phyloP scores from a whole-genome alignment of 2,329 filamentous ascomycete species.

The Diaporthe eres region DNA sequence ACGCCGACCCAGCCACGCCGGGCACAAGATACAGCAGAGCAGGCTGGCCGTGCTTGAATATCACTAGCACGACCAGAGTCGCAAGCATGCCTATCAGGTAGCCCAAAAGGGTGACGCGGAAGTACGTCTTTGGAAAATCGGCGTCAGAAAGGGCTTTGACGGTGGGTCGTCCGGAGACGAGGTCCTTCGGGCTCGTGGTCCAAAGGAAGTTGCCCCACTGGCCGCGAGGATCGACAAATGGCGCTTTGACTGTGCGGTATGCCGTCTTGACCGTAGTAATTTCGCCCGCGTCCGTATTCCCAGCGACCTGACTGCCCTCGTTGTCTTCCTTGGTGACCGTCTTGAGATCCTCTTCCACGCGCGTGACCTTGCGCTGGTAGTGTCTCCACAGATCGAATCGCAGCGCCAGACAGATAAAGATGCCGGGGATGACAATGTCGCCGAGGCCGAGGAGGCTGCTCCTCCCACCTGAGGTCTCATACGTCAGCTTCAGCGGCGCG shows the following conservation, averaged over 20 bases:
- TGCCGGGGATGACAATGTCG: conserved; percentile 94
- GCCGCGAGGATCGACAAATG: conserved; percentile 73
- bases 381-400: conserved; percentile 92
- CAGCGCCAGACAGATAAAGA: conserved; percentile 88
- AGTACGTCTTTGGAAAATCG: conserved; percentile 87
- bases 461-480: conserved; percentile 73
- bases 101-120: conserved; percentile 80
- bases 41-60: conserved; percentile 87
- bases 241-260: conserved; percentile 64
- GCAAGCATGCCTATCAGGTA: conserved; percentile 84
- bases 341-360: conserved; percentile 55
- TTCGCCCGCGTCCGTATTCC: conserved; percentile 51
- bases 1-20: conserved; percentile 81
- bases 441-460: conserved; percentile 89
- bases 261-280: conserved; percentile 55
- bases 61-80: conserved; percentile 82
- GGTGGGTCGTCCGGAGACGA: conserved; percentile 46
- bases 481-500: conserved; percentile 92
- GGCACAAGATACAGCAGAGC: conserved; percentile 94
- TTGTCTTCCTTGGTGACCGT: conserved; percentile 45
- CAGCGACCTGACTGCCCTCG: conserved; percentile 41
- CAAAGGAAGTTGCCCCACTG: conserved; percentile 90
- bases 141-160: conserved; percentile 57
- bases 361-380: conserved; percentile 78
- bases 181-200: conserved; percentile 62